These are phyloP conservation scores for Aspergillus jensenii DNA, from an alignment of 2,329 filamentous ascomycete species.

Conservation along the genomic window DNA sequence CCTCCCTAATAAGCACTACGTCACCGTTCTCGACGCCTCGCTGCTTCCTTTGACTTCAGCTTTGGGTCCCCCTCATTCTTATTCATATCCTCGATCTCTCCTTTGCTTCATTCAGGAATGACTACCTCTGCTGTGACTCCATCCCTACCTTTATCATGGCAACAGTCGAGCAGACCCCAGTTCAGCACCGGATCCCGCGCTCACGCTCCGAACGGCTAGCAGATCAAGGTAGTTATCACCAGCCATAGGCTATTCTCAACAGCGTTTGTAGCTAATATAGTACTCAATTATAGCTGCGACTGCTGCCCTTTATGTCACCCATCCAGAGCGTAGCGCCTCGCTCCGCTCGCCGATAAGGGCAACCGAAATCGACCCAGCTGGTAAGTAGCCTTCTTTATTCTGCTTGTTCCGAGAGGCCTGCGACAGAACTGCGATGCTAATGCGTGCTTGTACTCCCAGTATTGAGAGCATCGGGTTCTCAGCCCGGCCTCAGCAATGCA, in stretches of 20 bases:
- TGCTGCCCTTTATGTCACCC: conserved; percentile 59
- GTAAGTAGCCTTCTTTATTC: conserved; percentile 18
- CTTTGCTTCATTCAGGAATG: conserved; percentile 18
- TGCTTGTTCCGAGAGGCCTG: neutral
- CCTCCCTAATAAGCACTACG: conserved; percentile 24
- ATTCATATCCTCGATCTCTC: conserved; percentile 7
- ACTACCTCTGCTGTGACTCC: conserved; percentile 13
- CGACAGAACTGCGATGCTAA: neutral
- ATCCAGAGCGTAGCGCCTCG: conserved; percentile 37
- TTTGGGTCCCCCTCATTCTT: conserved; percentile 5
- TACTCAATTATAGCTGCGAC: conserved; percentile 51
- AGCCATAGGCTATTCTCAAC: conserved; percentile 1
- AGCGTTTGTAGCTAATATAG: neutral
- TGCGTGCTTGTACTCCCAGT: conserved; percentile 14
- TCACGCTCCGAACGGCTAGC: conserved; percentile 30
- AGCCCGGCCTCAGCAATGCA: conserved; percentile 55
- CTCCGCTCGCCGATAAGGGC: conserved; percentile 20
- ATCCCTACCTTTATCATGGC: conserved; percentile 27
- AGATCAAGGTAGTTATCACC: conserved; percentile 32
- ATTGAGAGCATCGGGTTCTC: conserved; percentile 50
- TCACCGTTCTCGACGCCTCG: conserved; percentile 23
- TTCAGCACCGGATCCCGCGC: conserved; percentile 15
- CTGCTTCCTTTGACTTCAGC: conserved; percentile 23
- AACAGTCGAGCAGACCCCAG: conserved; percentile 29
- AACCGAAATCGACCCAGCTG: conserved; percentile 19